Percentiles rank a stretch among this genome's conserved stretches.
These are phyloP conservation scores for Canna indica DNA, from an alignment of 176 grass and related monocot species.

Conservation along the genomic window DNA sequence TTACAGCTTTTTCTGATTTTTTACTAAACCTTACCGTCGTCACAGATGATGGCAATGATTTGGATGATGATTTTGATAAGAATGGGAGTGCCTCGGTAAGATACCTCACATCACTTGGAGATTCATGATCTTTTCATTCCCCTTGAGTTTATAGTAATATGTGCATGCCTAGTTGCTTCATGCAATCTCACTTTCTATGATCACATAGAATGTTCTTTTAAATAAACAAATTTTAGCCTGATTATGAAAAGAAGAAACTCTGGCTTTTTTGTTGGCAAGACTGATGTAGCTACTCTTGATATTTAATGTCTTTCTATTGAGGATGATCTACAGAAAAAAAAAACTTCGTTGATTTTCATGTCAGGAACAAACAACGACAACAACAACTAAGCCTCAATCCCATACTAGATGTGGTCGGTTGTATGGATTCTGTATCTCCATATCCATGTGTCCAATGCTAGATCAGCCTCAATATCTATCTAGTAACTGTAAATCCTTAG, in stretches of 20 bases:
- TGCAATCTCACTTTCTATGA: background rate
- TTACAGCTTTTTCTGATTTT: constrained; percentile 8
- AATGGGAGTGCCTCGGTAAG: constrained; percentile 66
- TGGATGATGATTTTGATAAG: constrained; percentile 92
- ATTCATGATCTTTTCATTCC: background rate
- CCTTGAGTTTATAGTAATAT: background rate
- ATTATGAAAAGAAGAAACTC: background rate
- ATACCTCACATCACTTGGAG: background rate
- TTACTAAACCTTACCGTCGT: background rate
- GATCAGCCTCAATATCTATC: too few species aligned
- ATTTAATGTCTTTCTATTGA: too few species aligned
- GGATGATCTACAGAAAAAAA: too few species aligned
- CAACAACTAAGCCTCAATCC: too few species aligned
- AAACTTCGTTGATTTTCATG: too few species aligned
- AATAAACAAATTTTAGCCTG: background rate
- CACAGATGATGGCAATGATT: constrained; percentile 52
- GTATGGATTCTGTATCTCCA: too few species aligned
- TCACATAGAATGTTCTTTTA: background rate
- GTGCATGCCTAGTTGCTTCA: background rate
- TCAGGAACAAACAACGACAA: too few species aligned
- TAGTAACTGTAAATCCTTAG: too few species aligned
- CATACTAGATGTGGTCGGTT: too few species aligned
- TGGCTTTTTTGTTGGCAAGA: background rate
- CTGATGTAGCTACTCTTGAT: too few species aligned
- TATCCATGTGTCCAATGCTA: too few species aligned